Percentiles rank a stretch among this genome's conserved stretches.
Conservation (phyloP, 495 filamentous ascomycete genomes). For the Corynascus novoguineensis region DNA sequence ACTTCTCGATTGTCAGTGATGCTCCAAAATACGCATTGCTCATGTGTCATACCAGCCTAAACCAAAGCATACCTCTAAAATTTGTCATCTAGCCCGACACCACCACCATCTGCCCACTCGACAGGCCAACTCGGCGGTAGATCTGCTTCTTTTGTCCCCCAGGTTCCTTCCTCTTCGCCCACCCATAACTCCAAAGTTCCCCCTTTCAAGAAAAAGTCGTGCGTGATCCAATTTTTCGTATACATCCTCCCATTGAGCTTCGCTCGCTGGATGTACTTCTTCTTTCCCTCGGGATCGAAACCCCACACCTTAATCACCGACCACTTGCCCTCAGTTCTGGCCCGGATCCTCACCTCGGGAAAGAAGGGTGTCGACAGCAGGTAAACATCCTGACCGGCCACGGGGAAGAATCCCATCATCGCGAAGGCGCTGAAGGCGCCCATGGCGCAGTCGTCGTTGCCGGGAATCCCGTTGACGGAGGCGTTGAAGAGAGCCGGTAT, state of each 20-base stretch:
- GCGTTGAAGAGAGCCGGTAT: constrained; percentile 63
- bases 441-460: constrained; percentile 74
- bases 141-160: constrained; percentile 61
- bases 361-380: constrained; percentile 64
- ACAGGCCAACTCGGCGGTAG: constrained; percentile 53
- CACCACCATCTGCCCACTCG: neutral
- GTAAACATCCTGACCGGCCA: constrained; percentile 69
- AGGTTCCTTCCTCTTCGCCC: constrained; percentile 55
- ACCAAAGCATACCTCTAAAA: neutral
- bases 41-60: neutral
- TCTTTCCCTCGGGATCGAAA: constrained; percentile 55
- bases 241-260: constrained; percentile 59
- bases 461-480: constrained; percentile 58
- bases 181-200: constrained; percentile 59
- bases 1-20: no score
- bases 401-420: constrained; percentile 70
- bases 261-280: constrained; percentile 58
- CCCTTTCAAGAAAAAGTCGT: constrained; percentile 65
- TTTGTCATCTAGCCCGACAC: neutral
- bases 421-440: constrained; percentile 63
- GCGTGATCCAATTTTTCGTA: constrained; percentile 63
- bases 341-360: constrained; percentile 53
- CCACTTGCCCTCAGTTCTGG: constrained; percentile 30
- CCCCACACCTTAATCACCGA: constrained; percentile 53
- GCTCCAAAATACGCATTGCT: neutral